phyloP scores from a whole-genome alignment of 257 asterid species.

The Cordia subcordata region DNA sequence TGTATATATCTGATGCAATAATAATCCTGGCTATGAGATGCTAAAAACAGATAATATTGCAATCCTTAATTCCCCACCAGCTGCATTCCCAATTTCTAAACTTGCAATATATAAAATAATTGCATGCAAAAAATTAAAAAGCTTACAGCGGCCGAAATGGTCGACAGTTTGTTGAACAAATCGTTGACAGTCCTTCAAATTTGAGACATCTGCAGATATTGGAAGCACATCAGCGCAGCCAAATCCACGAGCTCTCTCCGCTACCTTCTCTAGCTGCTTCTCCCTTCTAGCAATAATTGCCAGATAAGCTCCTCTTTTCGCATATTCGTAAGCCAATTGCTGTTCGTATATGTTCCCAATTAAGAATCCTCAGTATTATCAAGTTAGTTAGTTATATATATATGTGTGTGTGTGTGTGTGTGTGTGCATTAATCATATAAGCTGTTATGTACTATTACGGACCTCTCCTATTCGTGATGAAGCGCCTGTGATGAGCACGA shows the following conservation, averaged over 20 bases:
- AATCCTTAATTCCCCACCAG: too few species aligned
- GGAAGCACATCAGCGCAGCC: conserved; percentile 10
- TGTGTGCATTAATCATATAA: too few species aligned
- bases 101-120: not conserved
- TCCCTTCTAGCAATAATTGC: conserved; percentile 7
- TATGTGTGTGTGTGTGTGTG: too few species aligned
- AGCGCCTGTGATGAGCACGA: conserved; percentile 56
- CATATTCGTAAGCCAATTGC: conserved; percentile 12
- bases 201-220: conserved; percentile 1
- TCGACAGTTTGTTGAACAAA: conserved; percentile 8
- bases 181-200: conserved; percentile 1
- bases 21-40: too few species aligned
- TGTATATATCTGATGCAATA: too few species aligned
- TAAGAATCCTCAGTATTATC: not conserved
- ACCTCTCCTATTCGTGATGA: conserved; percentile 75
- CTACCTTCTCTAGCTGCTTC: conserved; percentile 2
- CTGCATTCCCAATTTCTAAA: too few species aligned
- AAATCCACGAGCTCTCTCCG: conserved; percentile 4
- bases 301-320: conserved; percentile 7
- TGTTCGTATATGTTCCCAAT: too few species aligned
- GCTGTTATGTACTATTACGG: not conserved
- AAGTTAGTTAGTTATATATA: too few species aligned
- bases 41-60: too few species aligned
- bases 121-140: not conserved
- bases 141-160: conserved; percentile 8